These are phyloP conservation scores for Kazachstania sp. DNA, from an alignment of 1,139 yeast species.

Conservation along the genomic window DNA sequence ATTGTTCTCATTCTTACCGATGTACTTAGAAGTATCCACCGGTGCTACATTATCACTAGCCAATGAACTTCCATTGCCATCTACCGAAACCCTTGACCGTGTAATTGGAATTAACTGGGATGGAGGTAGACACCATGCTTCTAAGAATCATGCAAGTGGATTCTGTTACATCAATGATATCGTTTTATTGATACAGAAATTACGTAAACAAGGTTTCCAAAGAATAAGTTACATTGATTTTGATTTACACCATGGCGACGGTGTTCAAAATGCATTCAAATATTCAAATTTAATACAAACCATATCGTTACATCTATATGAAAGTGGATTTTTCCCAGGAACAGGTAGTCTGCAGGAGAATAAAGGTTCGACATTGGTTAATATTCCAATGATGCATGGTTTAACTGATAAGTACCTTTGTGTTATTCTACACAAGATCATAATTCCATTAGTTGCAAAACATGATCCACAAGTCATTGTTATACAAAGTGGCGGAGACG, in stretches of 20 bases:
- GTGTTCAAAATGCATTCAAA: slow-evolving; percentile 60
- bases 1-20: slow-evolving; percentile 44
- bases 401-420: slow-evolving; percentile 40
- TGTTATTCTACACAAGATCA: slow-evolving; percentile 35
- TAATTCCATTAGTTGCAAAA: slow-evolving; percentile 37
- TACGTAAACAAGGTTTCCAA: slow-evolving; percentile 39
- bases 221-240: slow-evolving; percentile 57
- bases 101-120: slow-evolving; percentile 59
- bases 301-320: slow-evolving; percentile 56
- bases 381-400: slow-evolving; percentile 54
- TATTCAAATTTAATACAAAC: slow-evolving; percentile 50
- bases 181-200: slow-evolving; percentile 43
- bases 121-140: slow-evolving; percentile 74
- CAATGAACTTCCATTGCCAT: slow-evolving; percentile 14
- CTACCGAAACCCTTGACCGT: slow-evolving; percentile 7
- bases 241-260: slow-evolving; percentile 77
- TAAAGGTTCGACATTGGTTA: slow-evolving; percentile 36
- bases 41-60: slow-evolving; percentile 55
- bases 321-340: slow-evolving; percentile 67
- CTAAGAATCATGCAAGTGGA: slow-evolving; percentile 51
- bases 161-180: slow-evolving; percentile 70
- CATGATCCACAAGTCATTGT: slow-evolving; percentile 48
- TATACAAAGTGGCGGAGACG: slow-evolving; percentile 68
- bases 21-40: slow-evolving; percentile 44
- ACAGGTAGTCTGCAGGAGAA: slow-evolving; percentile 42